Conservation (phyloP, 371 early-diverging fungal species). For the Saksenaea oblongispora region DNA sequence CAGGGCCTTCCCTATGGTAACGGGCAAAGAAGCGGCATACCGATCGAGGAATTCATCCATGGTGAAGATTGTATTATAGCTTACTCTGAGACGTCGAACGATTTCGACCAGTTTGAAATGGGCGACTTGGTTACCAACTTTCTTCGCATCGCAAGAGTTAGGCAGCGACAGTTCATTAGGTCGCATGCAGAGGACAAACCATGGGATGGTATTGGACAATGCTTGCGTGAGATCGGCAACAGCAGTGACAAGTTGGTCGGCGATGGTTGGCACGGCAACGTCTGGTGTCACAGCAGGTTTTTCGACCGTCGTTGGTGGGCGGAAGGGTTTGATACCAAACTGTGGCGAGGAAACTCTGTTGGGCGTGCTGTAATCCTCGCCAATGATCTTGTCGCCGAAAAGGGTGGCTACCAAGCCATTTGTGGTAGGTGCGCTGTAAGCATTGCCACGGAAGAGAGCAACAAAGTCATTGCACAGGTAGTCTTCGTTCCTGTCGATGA, state of each 20-base stretch:
- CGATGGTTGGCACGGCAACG: constrained; percentile 24
- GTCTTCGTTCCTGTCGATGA: constrained; percentile 72
- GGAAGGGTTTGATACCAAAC: constrained; percentile 48
- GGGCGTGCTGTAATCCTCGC: constrained; percentile 60
- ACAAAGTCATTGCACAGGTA: constrained; percentile 80
- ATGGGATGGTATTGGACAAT: constrained; percentile 74
- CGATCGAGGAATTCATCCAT: constrained; percentile 69
- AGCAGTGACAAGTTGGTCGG: constrained; percentile 56
- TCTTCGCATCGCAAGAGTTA: constrained; percentile 57
- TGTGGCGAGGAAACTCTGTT: constrained; percentile 33
- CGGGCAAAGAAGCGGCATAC: constrained; percentile 56
- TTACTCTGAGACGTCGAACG: constrained; percentile 43
- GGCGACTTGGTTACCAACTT: constrained; percentile 56
- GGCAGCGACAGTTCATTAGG: constrained; percentile 67
- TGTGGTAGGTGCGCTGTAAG: constrained; percentile 51
- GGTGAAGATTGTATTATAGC: constrained; percentile 57
- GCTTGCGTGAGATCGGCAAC: constrained; percentile 73
- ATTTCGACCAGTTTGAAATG: constrained; percentile 53
- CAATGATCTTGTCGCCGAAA: constrained; percentile 69
- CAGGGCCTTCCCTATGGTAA: constrained; percentile 44
- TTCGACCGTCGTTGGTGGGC: constrained; percentile 18
- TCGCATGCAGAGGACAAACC: constrained; percentile 83
- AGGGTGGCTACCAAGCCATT: constrained; percentile 79
- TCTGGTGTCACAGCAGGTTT: background rate
- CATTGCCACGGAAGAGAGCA: constrained; percentile 65